Conservation (phyloP, 805 yeast species). For the Scheffersomyces coipomensis region DNA sequence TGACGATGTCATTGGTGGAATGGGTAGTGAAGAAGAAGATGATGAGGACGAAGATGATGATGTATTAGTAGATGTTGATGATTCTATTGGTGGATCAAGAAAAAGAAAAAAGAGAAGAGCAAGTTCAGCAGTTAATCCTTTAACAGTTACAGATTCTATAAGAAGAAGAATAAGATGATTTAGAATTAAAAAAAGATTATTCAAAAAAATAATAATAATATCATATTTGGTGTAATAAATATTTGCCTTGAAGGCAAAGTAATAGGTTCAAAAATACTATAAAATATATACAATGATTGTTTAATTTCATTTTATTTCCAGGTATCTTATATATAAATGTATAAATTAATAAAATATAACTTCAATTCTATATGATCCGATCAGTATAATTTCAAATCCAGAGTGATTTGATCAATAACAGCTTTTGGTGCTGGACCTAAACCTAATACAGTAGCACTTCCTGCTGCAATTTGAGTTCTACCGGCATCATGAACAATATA, state of each 20-base stretch:
- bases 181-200: too few relatives aligned
- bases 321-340: neutral
- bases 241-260: too few relatives aligned
- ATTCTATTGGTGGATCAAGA: constrained; percentile 20
- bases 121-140: constrained; percentile 43
- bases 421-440: constrained; percentile 93
- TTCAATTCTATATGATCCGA: neutral
- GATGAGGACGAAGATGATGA: constrained; percentile 31
- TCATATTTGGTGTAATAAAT: too few relatives aligned
- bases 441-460: constrained; percentile 94
- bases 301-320: neutral
- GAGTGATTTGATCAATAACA: constrained; percentile 78
- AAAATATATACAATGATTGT: too few relatives aligned
- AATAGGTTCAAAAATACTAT: too few relatives aligned
- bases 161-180: constrained; percentile 9
- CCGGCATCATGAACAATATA: constrained; percentile 94
- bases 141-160: constrained; percentile 17
- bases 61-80: constrained; percentile 38
- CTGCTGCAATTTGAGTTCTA: constrained; percentile 93
- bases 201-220: too few relatives aligned
- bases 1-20: constrained; percentile 38
- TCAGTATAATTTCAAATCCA: constrained; percentile 70
- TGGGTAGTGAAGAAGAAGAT: constrained; percentile 28
- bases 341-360: neutral
- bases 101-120: constrained; percentile 36